Evolutionary conservation across 306 rosid genomes (phyloP).

Genomic region (Canavalia ensiformis): DNA sequence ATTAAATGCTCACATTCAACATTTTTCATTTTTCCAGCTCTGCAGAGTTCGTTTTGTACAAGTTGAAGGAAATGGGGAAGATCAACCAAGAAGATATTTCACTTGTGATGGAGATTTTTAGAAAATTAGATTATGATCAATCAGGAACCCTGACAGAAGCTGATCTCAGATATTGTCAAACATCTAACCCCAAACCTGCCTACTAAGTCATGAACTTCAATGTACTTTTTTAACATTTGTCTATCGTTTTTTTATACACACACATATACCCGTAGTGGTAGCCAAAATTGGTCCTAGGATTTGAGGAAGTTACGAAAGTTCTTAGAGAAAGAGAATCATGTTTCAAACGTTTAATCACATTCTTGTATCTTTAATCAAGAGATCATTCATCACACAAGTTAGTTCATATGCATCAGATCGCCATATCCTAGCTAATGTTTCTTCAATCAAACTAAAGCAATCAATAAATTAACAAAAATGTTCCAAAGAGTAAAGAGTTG

Average conservation of each 20-base stretch:
- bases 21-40: constrained; percentile 51
- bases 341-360: background rate
- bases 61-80: constrained; percentile 93
- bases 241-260: background rate
- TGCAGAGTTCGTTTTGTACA: constrained; percentile 77
- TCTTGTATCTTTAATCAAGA: too few species aligned
- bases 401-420: too few species aligned
- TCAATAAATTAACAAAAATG: background rate
- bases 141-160: constrained; percentile 80
- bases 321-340: background rate
- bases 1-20: constrained; percentile 3
- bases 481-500: background rate
- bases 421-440: too few species aligned
- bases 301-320: too few species aligned
- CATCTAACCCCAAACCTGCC: constrained; percentile 28
- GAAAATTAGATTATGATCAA: constrained; percentile 66
- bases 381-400: too few species aligned
- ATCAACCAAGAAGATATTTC: constrained; percentile 70
- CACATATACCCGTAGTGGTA: too few species aligned
- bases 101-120: constrained; percentile 67
- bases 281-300: too few species aligned
- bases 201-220: constrained; percentile 4
- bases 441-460: background rate
- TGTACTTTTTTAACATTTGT: constrained; percentile 2
- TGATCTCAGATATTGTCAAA: constrained; percentile 55